Evolutionary conservation across 2,329 filamentous ascomycete genomes (phyloP).

Genomic region (Aquanectria penicillioides): DNA sequence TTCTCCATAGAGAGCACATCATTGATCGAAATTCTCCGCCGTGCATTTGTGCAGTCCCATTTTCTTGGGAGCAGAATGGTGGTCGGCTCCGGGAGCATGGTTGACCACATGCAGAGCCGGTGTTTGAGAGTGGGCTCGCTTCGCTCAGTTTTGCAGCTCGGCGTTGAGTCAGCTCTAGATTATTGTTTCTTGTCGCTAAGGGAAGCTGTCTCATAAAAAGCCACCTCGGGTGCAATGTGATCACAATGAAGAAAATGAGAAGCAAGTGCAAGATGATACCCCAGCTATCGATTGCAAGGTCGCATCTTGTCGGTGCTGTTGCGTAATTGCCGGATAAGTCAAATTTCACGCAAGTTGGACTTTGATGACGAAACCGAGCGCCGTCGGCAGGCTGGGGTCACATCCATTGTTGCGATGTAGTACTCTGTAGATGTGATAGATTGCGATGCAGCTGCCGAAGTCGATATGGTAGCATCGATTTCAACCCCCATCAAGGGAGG

Average conservation of each 20-base stretch:
- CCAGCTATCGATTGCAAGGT: background rate
- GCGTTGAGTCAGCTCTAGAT: background rate
- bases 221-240: conserved; percentile 2
- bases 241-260: background rate
- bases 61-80: background rate
- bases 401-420: background rate
- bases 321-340: background rate
- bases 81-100: conserved; percentile 11
- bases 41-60: conserved; percentile 3
- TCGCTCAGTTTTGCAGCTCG: background rate
- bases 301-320: background rate
- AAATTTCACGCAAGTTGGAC: background rate
- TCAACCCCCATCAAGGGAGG: background rate
- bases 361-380: background rate
- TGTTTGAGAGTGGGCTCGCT: conserved; percentile 17
- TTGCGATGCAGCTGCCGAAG: background rate
- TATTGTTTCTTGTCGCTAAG: background rate
- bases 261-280: background rate
- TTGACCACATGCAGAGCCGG: conserved; percentile 9
- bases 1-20: background rate
- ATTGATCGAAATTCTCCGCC: conserved; percentile 10
- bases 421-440: background rate
- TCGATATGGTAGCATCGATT: conserved; percentile 1
- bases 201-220: conserved; percentile 4
- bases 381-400: background rate